A percentile compares a stretch with the other conserved stretches of the same genome.
phyloP scores from a whole-genome alignment of 352 stramenopile genomes.

The Globisporangium lucens region DNA sequence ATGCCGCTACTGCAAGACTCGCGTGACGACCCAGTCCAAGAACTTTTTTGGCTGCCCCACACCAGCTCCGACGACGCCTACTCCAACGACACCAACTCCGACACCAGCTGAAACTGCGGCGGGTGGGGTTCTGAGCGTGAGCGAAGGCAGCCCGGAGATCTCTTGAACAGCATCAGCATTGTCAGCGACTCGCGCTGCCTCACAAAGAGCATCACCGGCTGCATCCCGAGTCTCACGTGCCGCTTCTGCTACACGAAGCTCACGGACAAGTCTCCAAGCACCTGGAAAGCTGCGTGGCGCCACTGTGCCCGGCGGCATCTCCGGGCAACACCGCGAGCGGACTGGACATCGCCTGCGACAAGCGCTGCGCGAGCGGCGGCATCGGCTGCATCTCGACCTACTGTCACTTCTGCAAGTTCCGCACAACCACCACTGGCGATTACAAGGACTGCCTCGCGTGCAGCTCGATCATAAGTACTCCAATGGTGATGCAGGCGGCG shows the following conservation, averaged over 20 bases:
- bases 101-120: neutral
- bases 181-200: slow-evolving; percentile 17
- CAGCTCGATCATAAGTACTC: neutral
- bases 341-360: neutral
- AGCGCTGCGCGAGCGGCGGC: neutral
- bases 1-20: slow-evolving; percentile 5
- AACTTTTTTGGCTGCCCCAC: neutral
- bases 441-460: neutral
- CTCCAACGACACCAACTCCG: neutral
- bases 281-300: slow-evolving; percentile 14
- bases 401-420: neutral
- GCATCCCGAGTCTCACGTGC: slow-evolving; percentile 10
- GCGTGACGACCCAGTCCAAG: slow-evolving; percentile 2
- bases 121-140: neutral
- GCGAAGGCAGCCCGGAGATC: neutral
- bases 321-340: neutral
- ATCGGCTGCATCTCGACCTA: neutral
- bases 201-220: slow-evolving; percentile 25
- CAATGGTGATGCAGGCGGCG: neutral
- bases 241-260: slow-evolving; percentile 25
- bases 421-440: neutral
- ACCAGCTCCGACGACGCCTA: neutral
- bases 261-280: slow-evolving; percentile 16
- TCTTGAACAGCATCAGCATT: slow-evolving; percentile 7
- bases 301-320: neutral